Conservation (phyloP, 768 basidiomycete genomes). For the Neoboletus magnificus region DNA sequence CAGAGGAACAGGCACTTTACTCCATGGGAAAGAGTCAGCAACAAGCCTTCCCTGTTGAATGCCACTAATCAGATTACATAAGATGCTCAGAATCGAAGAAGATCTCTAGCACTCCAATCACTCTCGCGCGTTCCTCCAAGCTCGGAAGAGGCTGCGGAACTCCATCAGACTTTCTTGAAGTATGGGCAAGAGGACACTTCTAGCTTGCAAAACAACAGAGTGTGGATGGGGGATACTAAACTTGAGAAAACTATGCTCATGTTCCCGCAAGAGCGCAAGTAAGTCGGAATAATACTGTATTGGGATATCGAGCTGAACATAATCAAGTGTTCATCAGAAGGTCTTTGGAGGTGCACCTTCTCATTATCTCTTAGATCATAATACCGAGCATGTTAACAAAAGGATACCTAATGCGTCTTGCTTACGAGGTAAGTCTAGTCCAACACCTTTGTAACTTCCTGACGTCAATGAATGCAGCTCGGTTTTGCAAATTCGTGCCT, state of each 20-base stretch:
- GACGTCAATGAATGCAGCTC: slow-evolving; percentile 40
- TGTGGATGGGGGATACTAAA: slow-evolving; percentile 74
- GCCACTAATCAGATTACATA: neutral
- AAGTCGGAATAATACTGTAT: slow-evolving; percentile 23
- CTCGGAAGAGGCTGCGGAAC: slow-evolving; percentile 59
- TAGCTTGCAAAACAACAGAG: slow-evolving; percentile 39
- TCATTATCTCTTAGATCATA: neutral
- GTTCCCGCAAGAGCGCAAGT: slow-evolving; percentile 88
- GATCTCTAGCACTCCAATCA: slow-evolving; percentile 51
- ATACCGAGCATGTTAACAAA: neutral
- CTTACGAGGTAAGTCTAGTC: slow-evolving; percentile 53
- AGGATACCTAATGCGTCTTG: slow-evolving; percentile 61
- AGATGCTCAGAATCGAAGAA: slow-evolving; percentile 64
- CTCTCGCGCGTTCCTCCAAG: slow-evolving; percentile 72
- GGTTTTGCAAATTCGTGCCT: slow-evolving; percentile 69
- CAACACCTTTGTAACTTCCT: neutral
- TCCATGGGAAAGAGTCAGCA: slow-evolving; percentile 64
- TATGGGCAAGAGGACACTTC: slow-evolving; percentile 45
- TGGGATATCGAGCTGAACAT: neutral
- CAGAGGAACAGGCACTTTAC: slow-evolving; percentile 62
- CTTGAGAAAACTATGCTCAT: slow-evolving; percentile 70
- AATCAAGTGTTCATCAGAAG: slow-evolving; percentile 69
- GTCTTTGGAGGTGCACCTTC: slow-evolving; percentile 63
- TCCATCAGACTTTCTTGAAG: slow-evolving; percentile 68
- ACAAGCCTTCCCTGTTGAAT: neutral